phyloP scores from a whole-genome alignment of 768 basidiomycete genomes.

The Naganishia antarctica region DNA sequence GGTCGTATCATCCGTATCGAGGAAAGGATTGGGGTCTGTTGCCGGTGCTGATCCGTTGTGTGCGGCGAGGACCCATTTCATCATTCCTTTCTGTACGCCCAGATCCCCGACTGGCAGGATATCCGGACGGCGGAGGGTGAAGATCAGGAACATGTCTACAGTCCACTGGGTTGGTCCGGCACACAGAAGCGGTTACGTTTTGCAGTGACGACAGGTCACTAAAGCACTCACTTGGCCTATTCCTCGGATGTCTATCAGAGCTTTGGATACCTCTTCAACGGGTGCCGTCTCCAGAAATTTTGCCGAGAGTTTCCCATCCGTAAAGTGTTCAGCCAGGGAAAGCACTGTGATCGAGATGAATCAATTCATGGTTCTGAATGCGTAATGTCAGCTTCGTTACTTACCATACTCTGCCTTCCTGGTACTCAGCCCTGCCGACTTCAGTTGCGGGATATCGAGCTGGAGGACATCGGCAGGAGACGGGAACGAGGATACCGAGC shows the following conservation, averaged over 20 bases:
- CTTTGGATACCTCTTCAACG: slow-evolving; percentile 70
- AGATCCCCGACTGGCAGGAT: slow-evolving; percentile 73
- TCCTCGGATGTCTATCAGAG: slow-evolving; percentile 72
- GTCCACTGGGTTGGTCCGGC: slow-evolving; percentile 32
- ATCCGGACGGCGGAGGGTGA: slow-evolving; percentile 75
- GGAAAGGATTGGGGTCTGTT: slow-evolving; percentile 3
- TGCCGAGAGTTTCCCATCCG: slow-evolving; percentile 71
- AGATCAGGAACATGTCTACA: slow-evolving; percentile 93
- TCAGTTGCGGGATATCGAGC: slow-evolving; percentile 59
- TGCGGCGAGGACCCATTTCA: slow-evolving; percentile 46
- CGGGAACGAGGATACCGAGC: slow-evolving; percentile 55
- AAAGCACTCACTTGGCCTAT: slow-evolving; percentile 63
- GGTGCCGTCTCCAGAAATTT: slow-evolving; percentile 63
- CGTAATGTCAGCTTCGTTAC: too few relatives aligned
- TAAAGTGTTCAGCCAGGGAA: slow-evolving; percentile 73
- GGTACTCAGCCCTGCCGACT: slow-evolving; percentile 69
- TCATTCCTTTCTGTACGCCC: slow-evolving; percentile 62
- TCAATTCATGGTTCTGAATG: background rate
- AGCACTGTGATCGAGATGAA: slow-evolving; percentile 55
- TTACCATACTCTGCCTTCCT: too few relatives aligned
- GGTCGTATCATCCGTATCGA: background rate
- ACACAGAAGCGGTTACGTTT: too few relatives aligned
- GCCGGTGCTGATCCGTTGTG: slow-evolving; percentile 27
- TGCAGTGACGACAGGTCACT: too few relatives aligned
- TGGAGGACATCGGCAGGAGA: slow-evolving; percentile 63